Percentiles rank a stretch among this genome's conserved stretches.
Conservation (phyloP, 495 filamentous ascomycete genomes). For the Penicillium coffeae region DNA sequence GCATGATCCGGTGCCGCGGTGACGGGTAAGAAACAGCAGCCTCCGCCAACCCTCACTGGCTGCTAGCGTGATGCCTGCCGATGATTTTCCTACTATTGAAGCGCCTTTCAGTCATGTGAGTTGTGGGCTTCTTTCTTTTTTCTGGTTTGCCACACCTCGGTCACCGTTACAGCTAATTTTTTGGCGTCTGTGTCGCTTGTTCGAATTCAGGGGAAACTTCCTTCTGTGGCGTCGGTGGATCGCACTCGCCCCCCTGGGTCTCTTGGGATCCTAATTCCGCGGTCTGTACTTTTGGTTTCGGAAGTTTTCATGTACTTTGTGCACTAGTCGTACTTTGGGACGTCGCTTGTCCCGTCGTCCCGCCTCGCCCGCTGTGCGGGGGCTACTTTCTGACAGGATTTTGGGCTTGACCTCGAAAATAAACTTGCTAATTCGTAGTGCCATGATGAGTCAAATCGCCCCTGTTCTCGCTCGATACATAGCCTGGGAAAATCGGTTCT, state of each 20-base stretch:
- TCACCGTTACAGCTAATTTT: neutral
- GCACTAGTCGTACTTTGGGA: neutral
- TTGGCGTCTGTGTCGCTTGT: neutral
- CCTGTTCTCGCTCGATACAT: neutral
- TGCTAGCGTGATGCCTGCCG: constrained; percentile 12
- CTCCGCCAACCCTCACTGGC: constrained; percentile 14
- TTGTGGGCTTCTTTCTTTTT: neutral
- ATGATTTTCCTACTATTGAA: constrained; percentile 28
- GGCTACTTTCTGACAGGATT: neutral
- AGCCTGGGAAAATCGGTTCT: no score
- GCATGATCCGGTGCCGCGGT: constrained; percentile 38
- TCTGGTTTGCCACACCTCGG: neutral
- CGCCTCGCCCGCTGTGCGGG: constrained; percentile 2
- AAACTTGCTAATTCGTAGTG: neutral
- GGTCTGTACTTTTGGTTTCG: neutral
- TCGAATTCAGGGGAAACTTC: neutral
- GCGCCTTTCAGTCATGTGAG: constrained; percentile 34
- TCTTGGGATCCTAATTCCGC: neutral
- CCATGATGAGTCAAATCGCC: neutral
- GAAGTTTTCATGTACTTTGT: constrained; percentile 4
- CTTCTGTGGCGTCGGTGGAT: neutral
- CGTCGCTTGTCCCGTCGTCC: neutral
- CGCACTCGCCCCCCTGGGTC: no score
- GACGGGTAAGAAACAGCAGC: constrained; percentile 30
- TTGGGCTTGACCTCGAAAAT: neutral